Percentiles rank a stretch among this genome's conserved stretches.
Conservation (phyloP, 768 basidiomycete genomes). For the Agrocybe chaxingu region DNA sequence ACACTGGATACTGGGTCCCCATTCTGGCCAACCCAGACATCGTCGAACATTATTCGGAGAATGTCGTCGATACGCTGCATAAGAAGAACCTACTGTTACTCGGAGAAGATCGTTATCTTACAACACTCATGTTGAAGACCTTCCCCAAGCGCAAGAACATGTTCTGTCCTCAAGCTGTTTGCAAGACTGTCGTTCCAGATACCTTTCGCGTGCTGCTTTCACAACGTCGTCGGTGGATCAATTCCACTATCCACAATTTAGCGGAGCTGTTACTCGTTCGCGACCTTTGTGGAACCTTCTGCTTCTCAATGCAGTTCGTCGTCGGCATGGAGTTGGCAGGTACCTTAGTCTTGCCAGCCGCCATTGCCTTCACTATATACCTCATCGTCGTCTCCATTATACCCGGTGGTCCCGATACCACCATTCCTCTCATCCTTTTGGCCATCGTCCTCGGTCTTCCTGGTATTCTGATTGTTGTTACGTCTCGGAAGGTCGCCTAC, state of each 20-base stretch:
- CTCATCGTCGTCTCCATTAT: slow-evolving; percentile 87
- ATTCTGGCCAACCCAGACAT: slow-evolving; percentile 98
- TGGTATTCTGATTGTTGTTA: slow-evolving; percentile 92
- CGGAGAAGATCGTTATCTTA: slow-evolving; percentile 98
- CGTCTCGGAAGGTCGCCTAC: slow-evolving; percentile 90
- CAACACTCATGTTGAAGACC: slow-evolving; percentile 96
- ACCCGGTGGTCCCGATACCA: slow-evolving; percentile 71
- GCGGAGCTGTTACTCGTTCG: slow-evolving; percentile 93
- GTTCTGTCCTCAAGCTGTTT: slow-evolving; percentile 98
- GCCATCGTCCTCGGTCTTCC: slow-evolving; percentile 95
- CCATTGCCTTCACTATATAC: slow-evolving; percentile 95
- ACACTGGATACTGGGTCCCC: slow-evolving; percentile 96
- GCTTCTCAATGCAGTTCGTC: slow-evolving; percentile 99
- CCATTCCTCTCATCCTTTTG: slow-evolving; percentile 89
- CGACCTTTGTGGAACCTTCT: slow-evolving; percentile 99
- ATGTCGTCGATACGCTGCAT: slow-evolving; percentile 98
- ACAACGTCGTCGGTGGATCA: slow-evolving; percentile 99
- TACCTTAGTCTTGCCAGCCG: slow-evolving; percentile 94
- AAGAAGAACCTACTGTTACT: slow-evolving; percentile 98
- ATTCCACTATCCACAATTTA: slow-evolving; percentile 97
- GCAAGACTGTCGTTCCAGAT: slow-evolving; percentile 98
- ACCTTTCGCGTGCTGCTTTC: slow-evolving; percentile 91
- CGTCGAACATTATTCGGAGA: slow-evolving; percentile 98
- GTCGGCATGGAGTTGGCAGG: slow-evolving; percentile 98
- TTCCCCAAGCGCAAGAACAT: slow-evolving; percentile 99